phyloP scores from a whole-genome alignment of 495 filamentous ascomycete genomes.

The Elaphomyces granulatus region DNA sequence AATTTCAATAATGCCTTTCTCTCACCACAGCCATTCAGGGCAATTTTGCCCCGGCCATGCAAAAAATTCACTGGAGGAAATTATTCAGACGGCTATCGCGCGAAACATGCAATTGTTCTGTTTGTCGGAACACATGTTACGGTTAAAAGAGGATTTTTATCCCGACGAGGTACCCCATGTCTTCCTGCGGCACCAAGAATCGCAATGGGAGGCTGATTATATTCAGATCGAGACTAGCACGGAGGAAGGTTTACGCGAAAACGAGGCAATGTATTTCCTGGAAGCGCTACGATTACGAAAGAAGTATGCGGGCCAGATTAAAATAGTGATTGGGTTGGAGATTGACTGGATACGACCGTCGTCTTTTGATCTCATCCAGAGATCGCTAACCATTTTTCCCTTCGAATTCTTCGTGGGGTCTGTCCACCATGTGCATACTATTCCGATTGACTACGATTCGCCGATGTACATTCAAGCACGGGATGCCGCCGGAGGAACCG shows the following conservation, averaged over 20 bases:
- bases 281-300: slow-evolving; percentile 59
- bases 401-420: slow-evolving; percentile 87
- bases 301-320: slow-evolving; percentile 55
- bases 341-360: slow-evolving; percentile 72
- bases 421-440: slow-evolving; percentile 69
- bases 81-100: slow-evolving; percentile 65
- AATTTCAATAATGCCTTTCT: slow-evolving; percentile 61
- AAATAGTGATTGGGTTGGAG: slow-evolving; percentile 82
- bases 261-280: slow-evolving; percentile 54
- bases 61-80: slow-evolving; percentile 64
- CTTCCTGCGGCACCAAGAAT: not conserved
- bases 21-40: slow-evolving; percentile 97
- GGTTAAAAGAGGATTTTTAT: slow-evolving; percentile 62
- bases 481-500: slow-evolving; percentile 40
- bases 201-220: too few relatives aligned
- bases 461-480: slow-evolving; percentile 51
- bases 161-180: slow-evolving; percentile 64
- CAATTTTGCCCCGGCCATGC: slow-evolving; percentile 92
- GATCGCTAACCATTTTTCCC: slow-evolving; percentile 41
- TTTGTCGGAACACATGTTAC: slow-evolving; percentile 95
- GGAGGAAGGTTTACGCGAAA: slow-evolving; percentile 27
- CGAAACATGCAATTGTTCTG: slow-evolving; percentile 69
- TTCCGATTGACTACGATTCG: slow-evolving; percentile 80
- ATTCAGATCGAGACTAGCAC: not conserved
- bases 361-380: slow-evolving; percentile 42